Conservation (phyloP, 768 basidiomycete species). For the Dictyophora rubrovolvata region DNA sequence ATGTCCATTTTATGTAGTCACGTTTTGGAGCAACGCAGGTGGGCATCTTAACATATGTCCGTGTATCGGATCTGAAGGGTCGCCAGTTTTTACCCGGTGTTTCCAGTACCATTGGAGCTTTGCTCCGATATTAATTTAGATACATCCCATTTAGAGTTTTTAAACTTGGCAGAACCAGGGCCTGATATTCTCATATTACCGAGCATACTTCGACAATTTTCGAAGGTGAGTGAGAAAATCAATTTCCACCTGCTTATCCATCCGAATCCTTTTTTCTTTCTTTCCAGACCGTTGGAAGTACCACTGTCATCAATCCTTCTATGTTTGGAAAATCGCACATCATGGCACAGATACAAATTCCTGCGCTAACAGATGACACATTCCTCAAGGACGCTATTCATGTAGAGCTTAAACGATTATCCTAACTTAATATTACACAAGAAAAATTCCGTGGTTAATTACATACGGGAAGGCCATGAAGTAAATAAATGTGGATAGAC, state of each 20-base stretch:
- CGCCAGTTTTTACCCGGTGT: constrained; percentile 86
- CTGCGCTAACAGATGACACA: background rate
- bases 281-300: constrained; percentile 62
- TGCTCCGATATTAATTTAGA: constrained; percentile 83
- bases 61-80: background rate
- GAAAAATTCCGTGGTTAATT: background rate
- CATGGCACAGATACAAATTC: constrained; percentile 5
- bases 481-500: background rate
- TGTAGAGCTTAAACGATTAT: constrained; percentile 6
- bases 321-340: constrained; percentile 31
- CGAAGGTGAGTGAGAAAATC: constrained; percentile 58
- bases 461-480: background rate
- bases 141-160: constrained; percentile 58
- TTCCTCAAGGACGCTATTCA: background rate
- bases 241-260: background rate
- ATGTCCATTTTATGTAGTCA: constrained; percentile 76
- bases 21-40: constrained; percentile 83
- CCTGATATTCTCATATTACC: constrained; percentile 85
- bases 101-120: constrained; percentile 71
- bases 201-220: constrained; percentile 82
- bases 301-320: constrained; percentile 79
- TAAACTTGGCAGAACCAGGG: constrained; percentile 36
- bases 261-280: background rate
- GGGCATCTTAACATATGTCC: constrained; percentile 9
- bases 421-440: background rate